phyloP scores from a whole-genome alignment of 805 yeast genomes.

The Blastobotrys terrestris region DNA sequence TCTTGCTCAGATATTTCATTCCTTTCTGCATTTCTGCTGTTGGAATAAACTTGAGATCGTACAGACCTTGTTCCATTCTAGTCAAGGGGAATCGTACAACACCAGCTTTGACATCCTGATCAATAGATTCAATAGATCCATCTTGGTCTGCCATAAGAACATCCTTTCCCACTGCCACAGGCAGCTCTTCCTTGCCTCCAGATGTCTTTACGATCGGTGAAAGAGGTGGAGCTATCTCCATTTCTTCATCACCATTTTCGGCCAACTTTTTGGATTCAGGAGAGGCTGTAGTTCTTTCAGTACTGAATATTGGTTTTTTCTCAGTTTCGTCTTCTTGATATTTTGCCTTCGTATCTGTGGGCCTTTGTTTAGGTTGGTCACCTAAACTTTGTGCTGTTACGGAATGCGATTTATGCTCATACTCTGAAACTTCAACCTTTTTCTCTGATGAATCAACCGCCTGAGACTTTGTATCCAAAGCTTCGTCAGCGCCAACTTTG shows the following conservation, averaged over 20 bases:
- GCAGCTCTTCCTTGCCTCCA: not conserved
- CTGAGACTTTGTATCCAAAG: not conserved
- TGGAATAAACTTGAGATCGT: conserved; percentile 11
- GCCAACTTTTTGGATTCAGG: not conserved
- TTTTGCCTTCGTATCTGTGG: not conserved
- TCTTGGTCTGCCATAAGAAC: not conserved
- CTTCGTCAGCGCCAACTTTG: not conserved
- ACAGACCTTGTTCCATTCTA: conserved; percentile 18
- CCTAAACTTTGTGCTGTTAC: not conserved
- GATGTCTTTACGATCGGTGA: not conserved
- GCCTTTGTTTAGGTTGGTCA: not conserved
- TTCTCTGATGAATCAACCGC: not conserved
- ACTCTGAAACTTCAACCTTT: conserved; percentile 1
- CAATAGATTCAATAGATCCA: not conserved
- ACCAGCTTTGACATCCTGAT: not conserved
- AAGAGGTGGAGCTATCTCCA: not conserved
- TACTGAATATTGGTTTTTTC: not conserved
- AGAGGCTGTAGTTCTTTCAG: not conserved
- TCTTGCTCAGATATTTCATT: conserved; percentile 14
- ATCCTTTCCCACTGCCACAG: not conserved
- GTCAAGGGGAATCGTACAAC: conserved; percentile 13
- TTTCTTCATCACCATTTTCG: not conserved
- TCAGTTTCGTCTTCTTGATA: not conserved
- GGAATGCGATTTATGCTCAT: conserved; percentile 1
- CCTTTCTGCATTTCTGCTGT: conserved; percentile 7